Conservation (phyloP, 1,284 basidiomycete species). For the Boletellus sp. region DNA sequence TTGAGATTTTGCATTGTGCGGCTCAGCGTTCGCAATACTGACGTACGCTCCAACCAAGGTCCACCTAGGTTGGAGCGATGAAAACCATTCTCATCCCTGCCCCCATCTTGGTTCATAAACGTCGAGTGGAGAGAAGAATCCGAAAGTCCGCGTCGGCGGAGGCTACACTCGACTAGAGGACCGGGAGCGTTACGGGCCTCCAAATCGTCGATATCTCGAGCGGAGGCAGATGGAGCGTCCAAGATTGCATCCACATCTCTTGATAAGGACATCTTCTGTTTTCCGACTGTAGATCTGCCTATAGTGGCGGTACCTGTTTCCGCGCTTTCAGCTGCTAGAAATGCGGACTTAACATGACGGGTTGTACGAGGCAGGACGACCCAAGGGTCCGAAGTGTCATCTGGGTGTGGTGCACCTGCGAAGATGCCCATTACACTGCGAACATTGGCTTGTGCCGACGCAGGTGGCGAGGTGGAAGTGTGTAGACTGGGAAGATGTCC, state of each 20-base stretch:
- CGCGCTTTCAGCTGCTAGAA: conserved; percentile 21
- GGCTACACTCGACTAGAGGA: conserved; percentile 59
- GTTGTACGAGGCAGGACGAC: conserved; percentile 54
- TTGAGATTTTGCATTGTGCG: conserved; percentile 34
- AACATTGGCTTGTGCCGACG: conserved; percentile 22
- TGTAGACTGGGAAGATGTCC: conserved; percentile 20
- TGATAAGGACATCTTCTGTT: conserved; percentile 43
- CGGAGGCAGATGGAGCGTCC: conserved; percentile 45
- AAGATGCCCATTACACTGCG: conserved; percentile 73
- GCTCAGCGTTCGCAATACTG: conserved; percentile 32
- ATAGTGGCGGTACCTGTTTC: conserved; percentile 18
- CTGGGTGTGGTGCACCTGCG: conserved; percentile 66
- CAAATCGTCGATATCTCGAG: conserved; percentile 24
- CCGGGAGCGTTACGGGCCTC: conserved; percentile 39
- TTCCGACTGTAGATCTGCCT: conserved; percentile 22
- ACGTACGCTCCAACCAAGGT: conserved; percentile 21
- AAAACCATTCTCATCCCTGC: conserved; percentile 13
- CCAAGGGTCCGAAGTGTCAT: conserved; percentile 54
- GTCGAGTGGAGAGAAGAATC: conserved; percentile 90
- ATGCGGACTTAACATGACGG: conserved; percentile 35
- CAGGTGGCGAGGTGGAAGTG: conserved; percentile 16
- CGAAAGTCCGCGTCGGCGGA: conserved; percentile 77
- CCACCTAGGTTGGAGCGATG: conserved; percentile 4
- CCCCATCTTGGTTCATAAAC: conserved; percentile 52
- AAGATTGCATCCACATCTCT: conserved; percentile 76